phyloP scores from a whole-genome alignment of 169 alveolate species.

The Plasmodium sp. region DNA sequence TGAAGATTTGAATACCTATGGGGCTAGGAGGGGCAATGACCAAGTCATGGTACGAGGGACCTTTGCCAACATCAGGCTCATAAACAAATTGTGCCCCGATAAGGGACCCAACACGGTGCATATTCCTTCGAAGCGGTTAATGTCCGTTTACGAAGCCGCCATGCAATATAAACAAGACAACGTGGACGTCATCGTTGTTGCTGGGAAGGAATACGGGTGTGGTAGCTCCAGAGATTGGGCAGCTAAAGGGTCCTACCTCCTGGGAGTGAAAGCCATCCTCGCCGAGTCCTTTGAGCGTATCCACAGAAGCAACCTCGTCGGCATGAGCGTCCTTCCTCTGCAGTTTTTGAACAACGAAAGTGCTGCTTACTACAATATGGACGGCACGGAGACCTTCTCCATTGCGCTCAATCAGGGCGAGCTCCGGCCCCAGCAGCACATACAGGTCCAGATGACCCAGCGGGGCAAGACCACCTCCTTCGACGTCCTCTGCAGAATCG shows the following conservation, averaged over 20 bases:
- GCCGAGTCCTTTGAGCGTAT: slow-evolving; percentile 97
- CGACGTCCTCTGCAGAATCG: slow-evolving; percentile 80
- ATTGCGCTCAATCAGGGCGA: slow-evolving; percentile 63
- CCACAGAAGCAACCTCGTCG: slow-evolving; percentile 96
- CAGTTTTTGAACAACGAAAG: slow-evolving; percentile 92
- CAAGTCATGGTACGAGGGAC: slow-evolving; percentile 98
- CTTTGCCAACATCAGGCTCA: slow-evolving; percentile 96
- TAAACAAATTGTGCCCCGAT: slow-evolving; percentile 91
- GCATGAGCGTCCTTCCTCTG: slow-evolving; percentile 97
- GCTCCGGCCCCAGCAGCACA: slow-evolving; percentile 52
- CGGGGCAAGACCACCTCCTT: slow-evolving; percentile 62
- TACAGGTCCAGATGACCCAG: slow-evolving; percentile 53
- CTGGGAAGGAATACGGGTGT: slow-evolving; percentile 97
- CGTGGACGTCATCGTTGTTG: slow-evolving; percentile 82
- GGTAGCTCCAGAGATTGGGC: slow-evolving; percentile 99
- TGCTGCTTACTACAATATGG: slow-evolving; percentile 92
- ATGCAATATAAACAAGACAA: slow-evolving; percentile 81
- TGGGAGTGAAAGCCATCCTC: slow-evolving; percentile 95
- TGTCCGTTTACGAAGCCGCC: slow-evolving; percentile 95
- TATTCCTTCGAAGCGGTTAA: slow-evolving; percentile 91
- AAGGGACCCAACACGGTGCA: slow-evolving; percentile 95
- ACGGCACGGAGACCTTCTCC: slow-evolving; percentile 84
- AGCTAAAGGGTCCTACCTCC: slow-evolving; percentile 96
- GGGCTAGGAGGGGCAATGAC: slow-evolving; percentile 98
- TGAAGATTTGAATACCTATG: slow-evolving; percentile 96